phyloP scores from a whole-genome alignment of 2,329 filamentous ascomycete genomes.

The Trichophyton verrucosum region DNA sequence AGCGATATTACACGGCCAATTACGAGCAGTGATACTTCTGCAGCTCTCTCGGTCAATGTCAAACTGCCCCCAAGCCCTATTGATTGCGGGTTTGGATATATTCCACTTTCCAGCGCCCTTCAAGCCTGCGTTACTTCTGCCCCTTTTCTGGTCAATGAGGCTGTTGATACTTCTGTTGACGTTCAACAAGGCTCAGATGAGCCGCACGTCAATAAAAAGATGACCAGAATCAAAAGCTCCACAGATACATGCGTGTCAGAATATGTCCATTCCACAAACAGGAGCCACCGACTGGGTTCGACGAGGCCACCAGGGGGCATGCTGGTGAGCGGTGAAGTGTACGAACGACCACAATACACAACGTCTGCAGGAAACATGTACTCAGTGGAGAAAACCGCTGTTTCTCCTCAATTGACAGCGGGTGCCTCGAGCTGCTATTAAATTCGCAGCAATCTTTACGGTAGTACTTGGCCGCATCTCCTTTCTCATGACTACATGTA shows the following conservation, averaged over 20 bases:
- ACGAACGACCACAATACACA: constrained; percentile 2
- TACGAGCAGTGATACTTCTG: neutral
- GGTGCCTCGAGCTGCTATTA: neutral
- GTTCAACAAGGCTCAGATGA: neutral
- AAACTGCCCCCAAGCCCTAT: constrained; percentile 10
- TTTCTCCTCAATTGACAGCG: neutral
- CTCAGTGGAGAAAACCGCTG: neutral
- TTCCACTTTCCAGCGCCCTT: constrained; percentile 11
- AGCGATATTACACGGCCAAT: constrained; percentile 2
- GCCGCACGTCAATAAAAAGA: neutral
- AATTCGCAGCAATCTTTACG: neutral
- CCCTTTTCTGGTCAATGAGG: neutral
- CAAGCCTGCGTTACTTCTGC: constrained; percentile 2
- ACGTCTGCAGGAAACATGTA: neutral
- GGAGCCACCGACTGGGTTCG: neutral
- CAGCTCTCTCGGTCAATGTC: constrained; percentile 2
- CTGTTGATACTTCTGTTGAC: neutral
- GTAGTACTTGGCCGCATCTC: neutral
- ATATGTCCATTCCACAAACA: constrained; percentile 6
- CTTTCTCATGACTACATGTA: neutral
- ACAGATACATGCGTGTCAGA: constrained; percentile 4
- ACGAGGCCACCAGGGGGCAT: neutral
- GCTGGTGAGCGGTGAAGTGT: constrained; percentile 8
- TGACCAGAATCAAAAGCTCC: neutral
- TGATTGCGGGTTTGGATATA: constrained; percentile 14